A percentile compares a stretch with the other conserved stretches of the same genome.
Evolutionary conservation across 2,329 filamentous ascomycete species (phyloP).

Genomic region (Aspergillus ruber): DNA sequence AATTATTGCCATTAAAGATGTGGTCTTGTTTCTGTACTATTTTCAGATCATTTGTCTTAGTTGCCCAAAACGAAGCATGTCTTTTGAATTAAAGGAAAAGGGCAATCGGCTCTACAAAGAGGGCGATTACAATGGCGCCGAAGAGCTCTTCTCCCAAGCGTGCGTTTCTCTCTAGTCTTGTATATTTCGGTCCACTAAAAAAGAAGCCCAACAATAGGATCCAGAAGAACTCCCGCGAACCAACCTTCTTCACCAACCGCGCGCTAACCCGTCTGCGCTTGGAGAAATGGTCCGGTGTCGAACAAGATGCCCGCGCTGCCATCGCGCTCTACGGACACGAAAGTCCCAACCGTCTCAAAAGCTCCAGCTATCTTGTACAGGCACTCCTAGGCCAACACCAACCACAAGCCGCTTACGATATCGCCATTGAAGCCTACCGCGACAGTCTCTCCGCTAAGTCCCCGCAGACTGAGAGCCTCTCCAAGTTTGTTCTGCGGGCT

Average conservation of each 20-base stretch:
- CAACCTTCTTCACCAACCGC: slow-evolving; percentile 80
- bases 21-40: not conserved
- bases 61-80: slow-evolving; percentile 15
- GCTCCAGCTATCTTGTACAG: slow-evolving; percentile 74
- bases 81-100: slow-evolving; percentile 37
- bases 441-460: slow-evolving; percentile 59
- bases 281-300: slow-evolving; percentile 63
- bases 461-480: slow-evolving; percentile 64
- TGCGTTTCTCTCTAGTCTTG: slow-evolving; percentile 18
- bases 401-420: slow-evolving; percentile 64
- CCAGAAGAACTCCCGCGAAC: slow-evolving; percentile 68
- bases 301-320: slow-evolving; percentile 69
- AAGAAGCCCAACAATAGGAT: slow-evolving; percentile 49
- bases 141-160: slow-evolving; percentile 44
- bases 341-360: slow-evolving; percentile 64
- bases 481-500: slow-evolving; percentile 65
- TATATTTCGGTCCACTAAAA: not conserved
- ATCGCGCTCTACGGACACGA: slow-evolving; percentile 56
- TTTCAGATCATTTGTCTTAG: not conserved
- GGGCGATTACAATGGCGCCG: slow-evolving; percentile 39
- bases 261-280: slow-evolving; percentile 76
- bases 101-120: slow-evolving; percentile 43
- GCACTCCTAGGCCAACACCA: slow-evolving; percentile 70
- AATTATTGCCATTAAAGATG: not conserved
- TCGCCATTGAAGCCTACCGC: slow-evolving; percentile 66